Evolutionary conservation across 306 rosid genomes (phyloP), one percentile per base, ranked within the genome.

Genomic region (Corylus avellana): DNA sequence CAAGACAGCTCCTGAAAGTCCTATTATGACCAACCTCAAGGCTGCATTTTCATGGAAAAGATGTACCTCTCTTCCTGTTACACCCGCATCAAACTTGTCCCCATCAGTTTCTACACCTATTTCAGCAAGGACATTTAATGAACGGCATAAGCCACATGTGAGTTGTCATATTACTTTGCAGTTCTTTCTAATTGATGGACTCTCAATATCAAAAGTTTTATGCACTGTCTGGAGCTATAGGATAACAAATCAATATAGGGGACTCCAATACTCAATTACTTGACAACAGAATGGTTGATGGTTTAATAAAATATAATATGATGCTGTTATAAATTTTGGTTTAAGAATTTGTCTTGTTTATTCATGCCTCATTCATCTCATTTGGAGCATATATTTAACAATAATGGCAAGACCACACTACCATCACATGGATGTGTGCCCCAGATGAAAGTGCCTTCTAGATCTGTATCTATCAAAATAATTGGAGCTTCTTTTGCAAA

Each of bases 61-160:
- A 76, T 95, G 97, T 59, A 75, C 90, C 62, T 95, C 98, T 69
- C 98, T 92, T 87, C 98, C 98, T 25, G 94, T 91, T 75, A 78
- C 91, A 50, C 95, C 86, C 48, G 91, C 90, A 67, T 62, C 96
- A 42, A 87, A 89, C 86, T 70, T 89, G 56, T 89, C 98, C 55
- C 97, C 96, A 77, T 71, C 86, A 16, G 83, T 90, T 84, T 62
- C 93, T 72, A 84, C 87, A 4, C 98, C 98, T 1, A 66, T 84
- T 75, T 91, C 98, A 73, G 93, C 98, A 14, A 91, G 91, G 84
- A 76, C 82, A 71, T 86, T 83, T 79, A 77, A 35, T 75, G 98
- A 92, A 85, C 87, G 74, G 77, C 85, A 80, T 68, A 91, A 91
- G 61, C 77, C 83, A 70, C 88, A 17, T 74, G 98, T 92, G 86